Evolutionary conservation across 176 grass and related monocot genomes (phyloP).

Genomic region (Saccharum spontaneum): DNA sequence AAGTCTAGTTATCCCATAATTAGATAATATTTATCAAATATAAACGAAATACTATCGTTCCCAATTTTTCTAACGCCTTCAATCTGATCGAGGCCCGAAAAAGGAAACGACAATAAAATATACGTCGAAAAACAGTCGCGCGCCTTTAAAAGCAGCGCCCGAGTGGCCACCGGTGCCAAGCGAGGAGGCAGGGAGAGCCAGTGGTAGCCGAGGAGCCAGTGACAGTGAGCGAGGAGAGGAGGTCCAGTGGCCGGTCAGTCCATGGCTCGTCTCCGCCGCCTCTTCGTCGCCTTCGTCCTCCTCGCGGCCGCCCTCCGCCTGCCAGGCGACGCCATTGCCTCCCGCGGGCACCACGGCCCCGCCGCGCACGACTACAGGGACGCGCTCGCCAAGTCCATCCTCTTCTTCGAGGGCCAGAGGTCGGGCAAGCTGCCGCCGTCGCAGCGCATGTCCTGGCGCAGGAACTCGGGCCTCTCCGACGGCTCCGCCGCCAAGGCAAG

Average conservation of each 20-base stretch:
- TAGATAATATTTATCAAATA: too few species aligned
- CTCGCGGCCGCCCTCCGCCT: constrained; percentile 9
- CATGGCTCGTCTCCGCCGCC: constrained; percentile 31
- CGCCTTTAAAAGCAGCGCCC: constrained; percentile 50
- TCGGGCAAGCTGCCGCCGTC: constrained; percentile 58
- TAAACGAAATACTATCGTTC: too few species aligned
- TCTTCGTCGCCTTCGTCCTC: constrained; percentile 1
- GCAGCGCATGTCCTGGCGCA: constrained; percentile 66
- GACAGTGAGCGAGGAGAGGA: neutral
- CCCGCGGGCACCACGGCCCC: constrained; percentile 46
- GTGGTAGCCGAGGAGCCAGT: neutral
- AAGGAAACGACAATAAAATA: constrained; percentile 10
- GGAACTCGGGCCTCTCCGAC: constrained; percentile 66
- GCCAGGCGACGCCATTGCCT: constrained; percentile 32
- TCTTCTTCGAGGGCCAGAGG: constrained; percentile 92
- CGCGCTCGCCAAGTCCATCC: constrained; percentile 79
- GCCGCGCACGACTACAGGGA: constrained; percentile 77
- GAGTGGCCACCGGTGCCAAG: neutral
- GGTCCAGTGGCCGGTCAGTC: neutral
- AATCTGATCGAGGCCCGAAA: too few species aligned
- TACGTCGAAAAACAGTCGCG: neutral
- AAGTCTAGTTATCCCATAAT: too few species aligned
- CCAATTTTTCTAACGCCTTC: too few species aligned
- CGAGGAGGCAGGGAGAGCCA: constrained; percentile 21
- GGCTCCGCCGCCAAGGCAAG: constrained; percentile 60